Conservation (phyloP, 805 yeast species). For the Dipodascus geniculatus region DNA sequence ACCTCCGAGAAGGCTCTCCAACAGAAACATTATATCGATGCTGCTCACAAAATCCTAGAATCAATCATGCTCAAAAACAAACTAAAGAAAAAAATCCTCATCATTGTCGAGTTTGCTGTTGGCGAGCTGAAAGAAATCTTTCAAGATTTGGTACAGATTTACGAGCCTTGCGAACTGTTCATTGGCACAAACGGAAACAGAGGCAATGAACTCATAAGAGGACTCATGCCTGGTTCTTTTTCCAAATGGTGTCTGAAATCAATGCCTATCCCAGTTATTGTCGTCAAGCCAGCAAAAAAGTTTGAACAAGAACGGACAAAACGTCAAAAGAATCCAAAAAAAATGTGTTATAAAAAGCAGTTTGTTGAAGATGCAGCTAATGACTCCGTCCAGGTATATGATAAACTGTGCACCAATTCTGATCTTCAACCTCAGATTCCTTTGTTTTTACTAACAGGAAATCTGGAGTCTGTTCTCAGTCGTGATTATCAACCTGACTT, state of each 20-base stretch:
- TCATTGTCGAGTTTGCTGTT: not conserved
- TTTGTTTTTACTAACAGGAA: not conserved
- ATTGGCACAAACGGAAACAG: not conserved
- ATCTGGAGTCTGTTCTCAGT: not conserved
- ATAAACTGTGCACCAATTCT: not conserved
- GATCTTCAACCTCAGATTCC: not conserved
- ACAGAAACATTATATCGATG: not conserved
- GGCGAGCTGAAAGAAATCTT: not conserved
- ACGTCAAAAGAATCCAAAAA: not conserved
- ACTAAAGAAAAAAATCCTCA: not conserved
- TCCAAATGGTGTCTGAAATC: not conserved
- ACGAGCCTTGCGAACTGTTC: not conserved
- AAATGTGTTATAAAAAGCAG: not conserved
- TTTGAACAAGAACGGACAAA: not conserved
- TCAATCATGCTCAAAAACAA: not conserved
- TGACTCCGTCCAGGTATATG: not conserved
- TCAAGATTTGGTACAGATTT: not conserved
- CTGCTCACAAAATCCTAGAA: not conserved
- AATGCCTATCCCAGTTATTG: not conserved
- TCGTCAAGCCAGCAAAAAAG: not conserved
- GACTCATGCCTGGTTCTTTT: not conserved
- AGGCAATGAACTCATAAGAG: not conserved
- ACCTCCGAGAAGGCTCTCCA: not conserved
- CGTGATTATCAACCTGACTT: too few species aligned
- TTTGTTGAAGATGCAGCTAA: not conserved